Percentiles rank a stretch among this genome's conserved stretches.
These are phyloP conservation scores for Boletellus ananiceps DNA, from an alignment of 768 basidiomycete species.

Conservation along the genomic window DNA sequence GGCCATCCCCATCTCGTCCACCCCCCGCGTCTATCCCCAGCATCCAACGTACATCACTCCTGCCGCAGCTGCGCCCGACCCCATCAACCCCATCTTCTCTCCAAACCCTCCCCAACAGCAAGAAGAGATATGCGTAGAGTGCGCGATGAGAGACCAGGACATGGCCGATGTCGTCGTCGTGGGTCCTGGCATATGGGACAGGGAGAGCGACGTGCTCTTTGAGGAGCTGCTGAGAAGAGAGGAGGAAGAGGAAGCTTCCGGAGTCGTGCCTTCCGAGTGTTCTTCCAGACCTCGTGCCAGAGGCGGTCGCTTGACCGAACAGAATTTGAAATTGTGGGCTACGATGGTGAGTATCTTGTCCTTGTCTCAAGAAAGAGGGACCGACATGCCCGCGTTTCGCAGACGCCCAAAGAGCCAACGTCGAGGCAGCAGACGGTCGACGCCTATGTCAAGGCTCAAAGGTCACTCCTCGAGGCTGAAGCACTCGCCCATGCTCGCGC, in stretches of 20 bases:
- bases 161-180: conserved; percentile 94
- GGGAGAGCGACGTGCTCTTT: conserved; percentile 79
- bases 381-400: background rate
- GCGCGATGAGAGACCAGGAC: conserved; percentile 97
- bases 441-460: conserved; percentile 78
- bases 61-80: conserved; percentile 41
- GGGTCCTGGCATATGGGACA: conserved; percentile 83
- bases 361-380: conserved; percentile 2
- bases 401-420: conserved; percentile 91
- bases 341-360: conserved; percentile 53
- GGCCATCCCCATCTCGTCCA: conserved; percentile 55
- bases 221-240: conserved; percentile 75
- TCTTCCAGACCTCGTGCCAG: conserved; percentile 54
- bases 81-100: conserved; percentile 59
- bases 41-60: conserved; percentile 76
- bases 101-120: conserved; percentile 49
- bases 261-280: conserved; percentile 47
- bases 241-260: conserved; percentile 57
- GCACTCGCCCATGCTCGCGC: conserved; percentile 72
- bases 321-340: conserved; percentile 77
- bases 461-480: conserved; percentile 77
- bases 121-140: conserved; percentile 92
- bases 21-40: conserved; percentile 62
- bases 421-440: conserved; percentile 80
- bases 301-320: conserved; percentile 69